Conservation (phyloP, 176 grass and related monocot genomes). For the Bothriochloa decipiens region DNA sequence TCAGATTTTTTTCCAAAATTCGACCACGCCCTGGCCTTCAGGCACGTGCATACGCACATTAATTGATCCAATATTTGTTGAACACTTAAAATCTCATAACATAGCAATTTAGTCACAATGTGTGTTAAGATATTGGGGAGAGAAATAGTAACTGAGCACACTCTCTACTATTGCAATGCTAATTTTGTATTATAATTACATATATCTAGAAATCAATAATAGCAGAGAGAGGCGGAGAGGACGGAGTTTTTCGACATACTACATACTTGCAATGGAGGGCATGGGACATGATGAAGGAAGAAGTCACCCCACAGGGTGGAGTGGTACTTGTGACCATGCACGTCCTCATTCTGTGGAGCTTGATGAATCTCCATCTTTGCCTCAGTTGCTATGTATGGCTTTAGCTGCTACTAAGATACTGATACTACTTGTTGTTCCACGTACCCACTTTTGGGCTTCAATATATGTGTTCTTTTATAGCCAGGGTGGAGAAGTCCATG, state of each 20-base stretch:
- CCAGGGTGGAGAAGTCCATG: too few species aligned
- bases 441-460: too few species aligned
- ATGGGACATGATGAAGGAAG: slow-evolving; percentile 6
- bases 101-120: not conserved
- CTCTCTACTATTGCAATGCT: not conserved
- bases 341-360: not conserved
- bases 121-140: not conserved
- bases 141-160: not conserved
- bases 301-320: not conserved
- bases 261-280: not conserved
- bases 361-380: not conserved
- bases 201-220: not conserved
- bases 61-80: too few species aligned
- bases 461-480: too few species aligned
- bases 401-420: too few species aligned
- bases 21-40: too few species aligned
- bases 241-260: not conserved
- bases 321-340: not conserved
- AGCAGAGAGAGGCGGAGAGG: not conserved
- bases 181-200: not conserved
- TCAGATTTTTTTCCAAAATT: too few species aligned
- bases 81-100: too few species aligned
- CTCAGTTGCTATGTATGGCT: not conserved
- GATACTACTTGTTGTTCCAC: too few species aligned
- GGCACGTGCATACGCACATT: too few species aligned